These are phyloP conservation scores for Ophiosphaerella korrae DNA, from an alignment of 2,329 filamentous ascomycete species.

Conservation along the genomic window DNA sequence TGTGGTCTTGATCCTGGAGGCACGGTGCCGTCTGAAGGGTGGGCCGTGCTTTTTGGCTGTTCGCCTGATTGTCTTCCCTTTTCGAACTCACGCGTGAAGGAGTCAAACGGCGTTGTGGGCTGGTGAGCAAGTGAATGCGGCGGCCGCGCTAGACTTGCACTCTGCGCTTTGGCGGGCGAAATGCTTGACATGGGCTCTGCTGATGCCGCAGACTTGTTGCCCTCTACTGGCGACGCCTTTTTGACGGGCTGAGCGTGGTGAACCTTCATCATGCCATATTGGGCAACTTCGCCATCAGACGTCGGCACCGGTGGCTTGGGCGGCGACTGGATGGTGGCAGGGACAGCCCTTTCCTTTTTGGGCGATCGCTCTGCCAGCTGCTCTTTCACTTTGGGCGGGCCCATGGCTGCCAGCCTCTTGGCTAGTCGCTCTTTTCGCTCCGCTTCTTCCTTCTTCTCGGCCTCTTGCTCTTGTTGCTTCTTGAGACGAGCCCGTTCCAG, in stretches of 20 bases:
- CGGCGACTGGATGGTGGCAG: constrained; percentile 49
- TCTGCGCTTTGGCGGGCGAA: constrained; percentile 28
- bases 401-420: constrained; percentile 73
- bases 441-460: constrained; percentile 74
- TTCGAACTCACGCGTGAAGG: constrained; percentile 26
- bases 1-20: constrained; percentile 32
- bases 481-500: constrained; percentile 71
- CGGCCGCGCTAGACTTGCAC: constrained; percentile 24
- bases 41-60: constrained; percentile 17
- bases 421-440: constrained; percentile 72
- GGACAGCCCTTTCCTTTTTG: constrained; percentile 52
- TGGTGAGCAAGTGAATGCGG: constrained; percentile 23
- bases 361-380: constrained; percentile 44
- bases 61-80: constrained; percentile 19
- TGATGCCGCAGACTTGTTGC: constrained; percentile 16
- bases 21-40: constrained; percentile 23
- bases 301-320: constrained; percentile 64
- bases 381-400: constrained; percentile 54
- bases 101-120: constrained; percentile 21
- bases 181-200: constrained; percentile 19
- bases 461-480: constrained; percentile 59
- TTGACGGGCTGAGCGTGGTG: constrained; percentile 61
- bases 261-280: constrained; percentile 67
- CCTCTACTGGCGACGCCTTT: constrained; percentile 30
- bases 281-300: constrained; percentile 61